These are phyloP conservation scores for Orobanche coerulescens DNA, from an alignment of 257 asterid genomes.

Conservation along the genomic window DNA sequence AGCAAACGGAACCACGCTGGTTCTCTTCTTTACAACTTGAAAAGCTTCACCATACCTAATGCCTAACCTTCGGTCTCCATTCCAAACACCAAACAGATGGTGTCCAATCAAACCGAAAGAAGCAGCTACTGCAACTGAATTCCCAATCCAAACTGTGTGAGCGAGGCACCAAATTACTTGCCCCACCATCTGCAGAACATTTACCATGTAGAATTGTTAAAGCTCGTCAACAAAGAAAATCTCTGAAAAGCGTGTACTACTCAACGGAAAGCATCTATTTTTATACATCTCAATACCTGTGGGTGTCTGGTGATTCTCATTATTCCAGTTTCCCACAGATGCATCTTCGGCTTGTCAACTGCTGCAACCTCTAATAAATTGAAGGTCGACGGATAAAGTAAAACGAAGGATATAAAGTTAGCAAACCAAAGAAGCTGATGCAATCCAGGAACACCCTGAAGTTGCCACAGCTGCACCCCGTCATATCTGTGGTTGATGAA, in stretches of 20 bases:
- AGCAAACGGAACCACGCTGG: slow-evolving; percentile 83
- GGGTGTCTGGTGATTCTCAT: slow-evolving; percentile 98
- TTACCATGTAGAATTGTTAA: background rate
- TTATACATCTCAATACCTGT: slow-evolving; percentile 48
- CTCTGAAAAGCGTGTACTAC: background rate
- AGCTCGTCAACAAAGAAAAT: background rate
- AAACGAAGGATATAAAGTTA: slow-evolving; percentile 69
- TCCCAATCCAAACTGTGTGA: slow-evolving; percentile 92
- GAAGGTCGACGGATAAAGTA: slow-evolving; percentile 94
- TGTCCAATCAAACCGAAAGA: slow-evolving; percentile 86
- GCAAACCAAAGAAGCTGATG: slow-evolving; percentile 70
- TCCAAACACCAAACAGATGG: slow-evolving; percentile 95
- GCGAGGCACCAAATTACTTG: slow-evolving; percentile 97
- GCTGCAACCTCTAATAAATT: slow-evolving; percentile 94
- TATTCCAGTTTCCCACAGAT: slow-evolving; percentile 99
- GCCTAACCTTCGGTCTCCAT: slow-evolving; percentile 83
- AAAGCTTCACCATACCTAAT: slow-evolving; percentile 77
- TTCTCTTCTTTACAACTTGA: slow-evolving; percentile 63
- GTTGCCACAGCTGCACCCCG: slow-evolving; percentile 93
- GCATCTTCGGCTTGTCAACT: slow-evolving; percentile 95
- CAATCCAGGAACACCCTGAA: slow-evolving; percentile 66
- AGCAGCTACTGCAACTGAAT: slow-evolving; percentile 81
- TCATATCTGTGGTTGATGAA: slow-evolving; percentile 95
- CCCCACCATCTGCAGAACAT: slow-evolving; percentile 63
- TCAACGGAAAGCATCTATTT: background rate